Percentiles rank a stretch among this genome's conserved stretches.
These are phyloP conservation scores for Ophiosphaerella herpotricha DNA, from an alignment of 2,329 filamentous ascomycete genomes.

Conservation along the genomic window DNA sequence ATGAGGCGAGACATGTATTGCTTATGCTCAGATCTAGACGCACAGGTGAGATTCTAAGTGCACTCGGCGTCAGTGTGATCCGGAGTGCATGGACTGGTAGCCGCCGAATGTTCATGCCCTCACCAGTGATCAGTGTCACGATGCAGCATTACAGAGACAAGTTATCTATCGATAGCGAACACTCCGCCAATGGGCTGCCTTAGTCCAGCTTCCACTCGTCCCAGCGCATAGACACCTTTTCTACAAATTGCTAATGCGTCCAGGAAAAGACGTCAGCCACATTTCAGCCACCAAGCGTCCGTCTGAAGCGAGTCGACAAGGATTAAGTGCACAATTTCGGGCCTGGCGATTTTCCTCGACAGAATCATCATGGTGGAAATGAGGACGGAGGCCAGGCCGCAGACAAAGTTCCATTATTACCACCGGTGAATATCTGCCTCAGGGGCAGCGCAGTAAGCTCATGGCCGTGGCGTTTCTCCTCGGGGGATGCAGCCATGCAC, in stretches of 20 bases:
- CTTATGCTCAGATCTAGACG: too few species aligned
- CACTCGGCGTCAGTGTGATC: too few species aligned
- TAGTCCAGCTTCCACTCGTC: neutral
- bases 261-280: neutral
- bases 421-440: neutral
- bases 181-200: neutral
- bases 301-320: neutral
- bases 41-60: too few species aligned
- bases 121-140: too few species aligned
- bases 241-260: neutral
- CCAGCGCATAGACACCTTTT: neutral
- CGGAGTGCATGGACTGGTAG: too few species aligned
- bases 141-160: too few species aligned
- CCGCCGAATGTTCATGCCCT: too few species aligned
- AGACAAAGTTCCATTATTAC: slow-evolving; percentile 1
- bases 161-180: too few species aligned
- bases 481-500: neutral
- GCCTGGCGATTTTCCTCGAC: neutral
- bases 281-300: neutral
- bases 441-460: neutral
- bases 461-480: neutral
- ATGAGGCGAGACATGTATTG: too few species aligned
- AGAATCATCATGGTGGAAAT: neutral
- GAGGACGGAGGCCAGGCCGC: neutral
- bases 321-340: neutral